Evolutionary conservation across 805 yeast genomes (phyloP).

Genomic region (Saccharomycopsis sp.): DNA sequence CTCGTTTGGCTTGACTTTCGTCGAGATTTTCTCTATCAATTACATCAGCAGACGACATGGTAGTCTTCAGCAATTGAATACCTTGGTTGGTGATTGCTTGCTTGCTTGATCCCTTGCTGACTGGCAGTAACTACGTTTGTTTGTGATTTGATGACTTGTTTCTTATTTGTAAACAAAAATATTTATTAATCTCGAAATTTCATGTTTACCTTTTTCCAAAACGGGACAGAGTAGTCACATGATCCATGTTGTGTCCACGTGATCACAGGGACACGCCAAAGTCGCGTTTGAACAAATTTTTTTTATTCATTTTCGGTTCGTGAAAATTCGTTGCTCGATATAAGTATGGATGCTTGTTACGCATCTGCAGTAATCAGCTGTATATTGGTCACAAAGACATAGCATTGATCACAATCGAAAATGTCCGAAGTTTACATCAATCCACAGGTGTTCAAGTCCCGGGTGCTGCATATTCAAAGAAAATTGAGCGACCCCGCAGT

Average conservation of each 20-base stretch:
- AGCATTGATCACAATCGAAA: background rate
- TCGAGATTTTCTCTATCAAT: background rate
- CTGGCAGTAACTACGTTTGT: too few relatives aligned
- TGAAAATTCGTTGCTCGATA: background rate
- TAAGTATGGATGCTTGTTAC: too few relatives aligned
- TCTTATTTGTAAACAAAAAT: background rate
- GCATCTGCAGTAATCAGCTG: too few relatives aligned
- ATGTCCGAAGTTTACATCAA: conserved; percentile 58
- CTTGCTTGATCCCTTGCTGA: too few relatives aligned
- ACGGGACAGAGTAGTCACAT: background rate
- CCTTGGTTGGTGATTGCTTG: too few relatives aligned
- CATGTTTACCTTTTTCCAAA: background rate
- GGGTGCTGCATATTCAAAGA: conserved; percentile 16
- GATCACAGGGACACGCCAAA: background rate
- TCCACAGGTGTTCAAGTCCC: conserved; percentile 21
- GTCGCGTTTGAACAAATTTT: background rate
- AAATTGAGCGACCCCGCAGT: conserved; percentile 28
- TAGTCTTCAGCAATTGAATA: too few relatives aligned
- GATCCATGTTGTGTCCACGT: background rate
- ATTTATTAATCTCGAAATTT: background rate
- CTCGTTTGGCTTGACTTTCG: background rate
- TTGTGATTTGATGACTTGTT: background rate
- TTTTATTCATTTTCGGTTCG: background rate
- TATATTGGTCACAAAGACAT: background rate
- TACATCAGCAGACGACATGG: background rate